Base-by-base conservation (phyloP, 176 grass and related monocot species). In the Oryza nivara region DNA sequence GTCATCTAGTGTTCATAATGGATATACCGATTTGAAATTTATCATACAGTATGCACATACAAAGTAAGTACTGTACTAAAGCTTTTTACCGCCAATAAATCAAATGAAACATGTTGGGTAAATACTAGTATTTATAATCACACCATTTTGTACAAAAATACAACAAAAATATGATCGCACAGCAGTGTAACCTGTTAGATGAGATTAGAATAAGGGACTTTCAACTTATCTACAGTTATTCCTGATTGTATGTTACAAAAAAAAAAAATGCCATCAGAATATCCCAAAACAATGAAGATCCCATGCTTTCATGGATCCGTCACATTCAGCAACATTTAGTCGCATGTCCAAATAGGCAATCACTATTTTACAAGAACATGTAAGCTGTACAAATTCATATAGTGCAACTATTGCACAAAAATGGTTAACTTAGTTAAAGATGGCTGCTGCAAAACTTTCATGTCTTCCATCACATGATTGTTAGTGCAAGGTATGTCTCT, bases 191-290 rank as follows among this genome's bases (percentile, higher is more conserved):
- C 43, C 43, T 44, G 9, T 44, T 44, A 63, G 4, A 16, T 3
- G 7, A 9, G 49, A 38, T 67, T 17, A 17, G 15, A n/a, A 20
- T 38, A 19, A 14, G 1, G n/a, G 45, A 77, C 23, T 81, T 77
- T 25, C 72, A 81, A 14, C 66, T 81, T 58, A 86, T 72, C 61
- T 86, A 86, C 67, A 47, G 1, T 83, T 82, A 82, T 43, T 70
- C 35, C 73, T 86, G 72, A 23, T 82, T 77, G 73, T 86, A 72
- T 23, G 74, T 36, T 81, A 73, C 67, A 72, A 65, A 80, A 72
- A 72, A 72, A 72, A 80, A 78, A 66, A 48, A 52, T 61, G 34
- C 25, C 82, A 77, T n/a, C 54, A 45, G 28, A 23, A 65, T 56
- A 72, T 60, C 28, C 72, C 8, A 5, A 5, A 67, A 49, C 9